Conservation (phyloP, 331 rosid species). For the Arachis monticola region DNA sequence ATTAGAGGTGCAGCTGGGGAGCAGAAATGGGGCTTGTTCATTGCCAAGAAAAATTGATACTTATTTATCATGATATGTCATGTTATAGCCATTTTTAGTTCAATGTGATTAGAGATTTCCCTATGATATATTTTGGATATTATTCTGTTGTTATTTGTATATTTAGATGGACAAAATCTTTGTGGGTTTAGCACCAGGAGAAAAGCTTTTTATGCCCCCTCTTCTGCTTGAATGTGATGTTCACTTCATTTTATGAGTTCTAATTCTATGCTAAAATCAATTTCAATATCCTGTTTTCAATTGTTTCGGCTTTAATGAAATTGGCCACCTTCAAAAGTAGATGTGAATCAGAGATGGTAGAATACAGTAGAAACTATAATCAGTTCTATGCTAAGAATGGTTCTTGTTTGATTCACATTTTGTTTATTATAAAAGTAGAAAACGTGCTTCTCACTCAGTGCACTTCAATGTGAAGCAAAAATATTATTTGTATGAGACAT, state of each 20-base stretch:
- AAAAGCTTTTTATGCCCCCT: conserved; percentile 22
- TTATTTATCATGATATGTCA: conserved; percentile 10
- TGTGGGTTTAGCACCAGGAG: neutral
- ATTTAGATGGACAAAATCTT: neutral
- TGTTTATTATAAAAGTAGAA: too few relatives aligned
- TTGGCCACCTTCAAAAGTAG: neutral
- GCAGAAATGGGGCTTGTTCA: conserved; percentile 89
- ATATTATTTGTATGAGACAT: too few relatives aligned
- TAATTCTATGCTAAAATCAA: conserved; percentile 2
- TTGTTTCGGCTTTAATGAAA: neutral
- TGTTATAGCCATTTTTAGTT: conserved; percentile 24
- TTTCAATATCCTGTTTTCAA: neutral
- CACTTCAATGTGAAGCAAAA: too few relatives aligned
- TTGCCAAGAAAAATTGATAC: conserved; percentile 69
- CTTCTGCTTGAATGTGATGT: conserved; percentile 14
- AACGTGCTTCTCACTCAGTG: too few relatives aligned
- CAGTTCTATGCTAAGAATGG: too few relatives aligned
- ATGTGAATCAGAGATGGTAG: neutral
- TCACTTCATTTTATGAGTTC: neutral
- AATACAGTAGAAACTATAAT: neutral
- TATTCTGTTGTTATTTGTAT: neutral
- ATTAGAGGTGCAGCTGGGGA: conserved; percentile 73
- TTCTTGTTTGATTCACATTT: too few relatives aligned
- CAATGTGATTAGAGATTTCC: conserved; percentile 9
- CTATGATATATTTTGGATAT: conserved; percentile 15